Evolutionary conservation across 306 rosid species (phyloP).

Genomic region (Ormosia semicastrata): DNA sequence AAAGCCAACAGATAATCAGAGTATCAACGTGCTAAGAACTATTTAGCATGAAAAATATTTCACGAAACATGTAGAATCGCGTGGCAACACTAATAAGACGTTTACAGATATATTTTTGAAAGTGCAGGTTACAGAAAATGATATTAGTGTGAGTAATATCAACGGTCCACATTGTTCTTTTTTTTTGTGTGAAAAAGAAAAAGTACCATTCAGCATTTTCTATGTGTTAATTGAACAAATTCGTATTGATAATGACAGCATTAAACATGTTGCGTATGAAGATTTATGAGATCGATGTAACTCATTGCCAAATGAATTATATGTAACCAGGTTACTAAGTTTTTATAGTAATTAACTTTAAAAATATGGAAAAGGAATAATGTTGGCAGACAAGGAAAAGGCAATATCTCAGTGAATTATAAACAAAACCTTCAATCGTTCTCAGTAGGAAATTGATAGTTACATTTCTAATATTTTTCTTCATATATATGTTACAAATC

Average conservation of each 20-base stretch:
- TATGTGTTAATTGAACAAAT: background rate
- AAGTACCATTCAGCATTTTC: too few species aligned
- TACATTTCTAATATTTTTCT: slow-evolving; percentile 17
- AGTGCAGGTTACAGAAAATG: too few species aligned
- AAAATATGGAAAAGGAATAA: slow-evolving; percentile 33
- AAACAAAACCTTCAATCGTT: slow-evolving; percentile 46
- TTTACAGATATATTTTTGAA: too few species aligned
- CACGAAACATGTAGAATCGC: too few species aligned
- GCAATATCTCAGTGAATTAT: slow-evolving; percentile 55
- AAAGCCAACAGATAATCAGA: background rate
- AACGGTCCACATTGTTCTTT: too few species aligned
- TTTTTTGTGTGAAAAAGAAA: too few species aligned
- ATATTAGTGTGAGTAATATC: too few species aligned
- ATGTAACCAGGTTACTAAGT: background rate
- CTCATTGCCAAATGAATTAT: background rate
- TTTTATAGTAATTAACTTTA: background rate
- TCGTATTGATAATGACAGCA: background rate
- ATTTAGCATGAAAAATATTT: too few species aligned
- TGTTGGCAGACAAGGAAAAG: slow-evolving; percentile 41
- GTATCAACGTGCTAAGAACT: background rate
- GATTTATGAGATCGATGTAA: background rate
- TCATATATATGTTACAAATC: slow-evolving; percentile 29
- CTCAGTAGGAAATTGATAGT: slow-evolving; percentile 30
- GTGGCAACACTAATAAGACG: too few species aligned
- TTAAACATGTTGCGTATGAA: background rate